Evolutionary conservation across 2,329 filamentous ascomycete species (phyloP).

Genomic region (Neurospora sp.): DNA sequence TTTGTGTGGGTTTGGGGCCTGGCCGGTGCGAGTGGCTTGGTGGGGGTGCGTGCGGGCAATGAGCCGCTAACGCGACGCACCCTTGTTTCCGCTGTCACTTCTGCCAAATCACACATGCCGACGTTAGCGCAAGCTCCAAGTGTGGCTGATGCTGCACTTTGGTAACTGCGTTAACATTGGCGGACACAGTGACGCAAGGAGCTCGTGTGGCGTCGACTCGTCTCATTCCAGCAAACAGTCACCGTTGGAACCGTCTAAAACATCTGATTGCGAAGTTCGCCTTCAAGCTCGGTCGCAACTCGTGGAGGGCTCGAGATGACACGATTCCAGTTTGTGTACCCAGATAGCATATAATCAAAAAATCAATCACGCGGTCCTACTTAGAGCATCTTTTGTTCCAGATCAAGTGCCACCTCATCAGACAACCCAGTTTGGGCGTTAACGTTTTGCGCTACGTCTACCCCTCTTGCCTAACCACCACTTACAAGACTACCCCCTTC

Average conservation of each 20-base stretch:
- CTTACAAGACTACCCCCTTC: neutral
- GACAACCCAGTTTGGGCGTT: neutral
- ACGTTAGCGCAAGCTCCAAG: neutral
- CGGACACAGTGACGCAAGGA: neutral
- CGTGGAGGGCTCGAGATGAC: neutral
- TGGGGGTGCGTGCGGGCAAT: neutral
- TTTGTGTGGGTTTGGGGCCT: conserved; percentile 19
- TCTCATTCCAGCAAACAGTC: neutral
- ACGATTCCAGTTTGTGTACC: neutral
- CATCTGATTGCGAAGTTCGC: neutral
- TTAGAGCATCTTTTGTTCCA: neutral
- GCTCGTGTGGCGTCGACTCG: neutral
- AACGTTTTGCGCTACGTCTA: neutral
- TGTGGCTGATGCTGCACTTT: neutral
- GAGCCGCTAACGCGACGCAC: neutral
- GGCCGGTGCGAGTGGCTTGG: neutral
- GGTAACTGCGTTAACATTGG: neutral
- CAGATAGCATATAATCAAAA: neutral
- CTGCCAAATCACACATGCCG: neutral
- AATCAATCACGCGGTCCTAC: neutral
- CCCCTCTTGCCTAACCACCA: neutral
- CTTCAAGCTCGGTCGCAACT: neutral
- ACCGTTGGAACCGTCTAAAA: neutral
- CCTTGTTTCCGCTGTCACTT: neutral
- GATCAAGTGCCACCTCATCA: neutral